These are phyloP conservation scores for Geranium incanum DNA, from an alignment of 441 rosid genomes.

Conservation along the genomic window DNA sequence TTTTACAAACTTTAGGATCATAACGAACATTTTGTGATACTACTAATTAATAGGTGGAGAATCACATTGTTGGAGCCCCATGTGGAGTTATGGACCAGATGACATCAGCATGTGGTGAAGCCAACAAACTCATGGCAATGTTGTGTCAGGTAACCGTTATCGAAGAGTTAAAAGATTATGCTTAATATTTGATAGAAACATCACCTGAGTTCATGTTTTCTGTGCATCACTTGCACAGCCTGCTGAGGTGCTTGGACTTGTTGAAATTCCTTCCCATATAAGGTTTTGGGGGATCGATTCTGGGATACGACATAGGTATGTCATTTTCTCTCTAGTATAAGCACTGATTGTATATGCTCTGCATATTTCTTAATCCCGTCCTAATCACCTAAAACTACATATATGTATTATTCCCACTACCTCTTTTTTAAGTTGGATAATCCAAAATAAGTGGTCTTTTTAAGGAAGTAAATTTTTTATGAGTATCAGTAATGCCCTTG, in stretches of 20 bases:
- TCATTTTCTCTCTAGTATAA: no score
- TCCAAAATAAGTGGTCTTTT: no score
- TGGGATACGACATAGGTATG: conserved; percentile 94
- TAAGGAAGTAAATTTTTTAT: no score
- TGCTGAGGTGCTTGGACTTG: conserved; percentile 94
- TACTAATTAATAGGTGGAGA: conserved; percentile 63
- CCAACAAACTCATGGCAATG: conserved; percentile 96
- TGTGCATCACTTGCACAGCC: conserved; percentile 46
- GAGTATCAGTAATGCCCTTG: no score
- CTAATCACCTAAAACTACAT: not conserved
- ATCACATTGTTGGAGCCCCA: conserved; percentile 99
- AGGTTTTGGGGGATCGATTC: conserved; percentile 99
- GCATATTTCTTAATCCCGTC: not conserved
- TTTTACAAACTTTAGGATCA: not conserved
- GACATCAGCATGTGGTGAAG: conserved; percentile 98
- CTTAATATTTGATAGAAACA: conserved; percentile 12
- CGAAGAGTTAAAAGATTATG: conserved; percentile 7
- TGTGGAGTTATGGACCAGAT: conserved; percentile 99
- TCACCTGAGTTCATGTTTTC: conserved; percentile 14
- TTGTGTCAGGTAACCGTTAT: conserved; percentile 71
- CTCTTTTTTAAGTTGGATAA: no score
- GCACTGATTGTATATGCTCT: not conserved
- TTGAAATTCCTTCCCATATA: conserved; percentile 88
- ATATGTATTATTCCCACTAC: not conserved
- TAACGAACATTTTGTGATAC: not conserved